Conservation (phyloP, 805 yeast species). For the Metschnikowia picachoensis region DNA sequence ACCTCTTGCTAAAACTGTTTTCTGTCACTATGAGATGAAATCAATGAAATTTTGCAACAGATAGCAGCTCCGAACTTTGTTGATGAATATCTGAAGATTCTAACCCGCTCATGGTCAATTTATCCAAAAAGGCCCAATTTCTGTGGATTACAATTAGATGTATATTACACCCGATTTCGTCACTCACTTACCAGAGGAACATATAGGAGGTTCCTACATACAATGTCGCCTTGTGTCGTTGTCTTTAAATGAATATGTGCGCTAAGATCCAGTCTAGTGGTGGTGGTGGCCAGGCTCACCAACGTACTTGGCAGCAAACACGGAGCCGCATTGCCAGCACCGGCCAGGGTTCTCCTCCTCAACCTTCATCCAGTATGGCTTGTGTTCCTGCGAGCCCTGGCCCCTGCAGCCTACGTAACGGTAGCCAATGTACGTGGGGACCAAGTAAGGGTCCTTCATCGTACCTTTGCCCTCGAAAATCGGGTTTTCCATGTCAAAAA, state of each 20-base stretch:
- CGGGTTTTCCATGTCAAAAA: constrained; percentile 85
- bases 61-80: too few relatives aligned
- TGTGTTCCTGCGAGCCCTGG: constrained; percentile 89
- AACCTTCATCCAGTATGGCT: constrained; percentile 88
- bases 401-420: constrained; percentile 98
- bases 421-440: constrained; percentile 87
- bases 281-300: constrained; percentile 73
- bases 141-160: too few relatives aligned
- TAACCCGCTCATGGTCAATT: too few relatives aligned
- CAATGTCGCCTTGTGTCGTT: background rate
- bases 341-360: constrained; percentile 79
- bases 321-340: constrained; percentile 99
- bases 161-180: too few relatives aligned
- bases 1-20: too few relatives aligned
- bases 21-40: too few relatives aligned
- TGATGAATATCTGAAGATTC: too few relatives aligned
- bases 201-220: too few relatives aligned
- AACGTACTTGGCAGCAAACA: constrained; percentile 80
- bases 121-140: too few relatives aligned
- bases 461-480: constrained; percentile 89
- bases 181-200: too few relatives aligned
- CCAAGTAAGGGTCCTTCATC: constrained; percentile 78
- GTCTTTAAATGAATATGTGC: background rate
- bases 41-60: too few relatives aligned
- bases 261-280: constrained; percentile 26